Percentiles rank a stretch among this genome's conserved stretches.
Conservation (phyloP, 768 basidiomycete species). For the Lactarius akahatsu region DNA sequence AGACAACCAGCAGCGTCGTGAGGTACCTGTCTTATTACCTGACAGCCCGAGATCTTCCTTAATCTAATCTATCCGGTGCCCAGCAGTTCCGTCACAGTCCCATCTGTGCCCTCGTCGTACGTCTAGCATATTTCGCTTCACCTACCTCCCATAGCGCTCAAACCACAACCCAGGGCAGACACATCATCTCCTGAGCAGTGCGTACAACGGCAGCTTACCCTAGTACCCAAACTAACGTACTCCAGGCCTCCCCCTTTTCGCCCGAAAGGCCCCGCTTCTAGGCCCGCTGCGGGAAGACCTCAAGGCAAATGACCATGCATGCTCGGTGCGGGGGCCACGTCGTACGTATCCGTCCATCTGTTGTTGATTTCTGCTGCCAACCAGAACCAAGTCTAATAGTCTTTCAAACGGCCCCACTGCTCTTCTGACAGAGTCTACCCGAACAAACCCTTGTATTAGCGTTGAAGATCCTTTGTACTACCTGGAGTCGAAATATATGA, state of each 20-base stretch:
- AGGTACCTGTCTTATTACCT: not conserved
- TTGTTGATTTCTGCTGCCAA: not conserved
- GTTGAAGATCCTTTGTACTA: not conserved
- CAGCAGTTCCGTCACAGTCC: not conserved
- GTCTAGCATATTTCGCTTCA: not conserved
- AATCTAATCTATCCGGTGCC: not conserved
- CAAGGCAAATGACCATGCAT: not conserved
- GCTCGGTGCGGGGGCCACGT: not conserved
- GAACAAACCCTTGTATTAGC: not conserved
- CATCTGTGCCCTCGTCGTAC: not conserved
- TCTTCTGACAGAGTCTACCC: not conserved
- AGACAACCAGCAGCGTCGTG: not conserved
- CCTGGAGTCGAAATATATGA: too few relatives aligned
- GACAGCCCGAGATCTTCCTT: not conserved
- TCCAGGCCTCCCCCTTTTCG: slow-evolving; percentile 6
- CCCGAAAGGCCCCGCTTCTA: slow-evolving; percentile 13
- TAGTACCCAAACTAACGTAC: not conserved
- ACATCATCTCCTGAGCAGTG: slow-evolving; percentile 1
- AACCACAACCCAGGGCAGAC: not conserved
- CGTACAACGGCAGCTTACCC: not conserved
- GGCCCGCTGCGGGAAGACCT: not conserved
- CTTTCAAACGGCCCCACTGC: not conserved
- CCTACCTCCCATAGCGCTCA: not conserved
- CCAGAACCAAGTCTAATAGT: not conserved
- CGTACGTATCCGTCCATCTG: not conserved